Evolutionary conservation across 2,329 filamentous ascomycete genomes (phyloP).

Genomic region (Lasiodiplodia sp.): DNA sequence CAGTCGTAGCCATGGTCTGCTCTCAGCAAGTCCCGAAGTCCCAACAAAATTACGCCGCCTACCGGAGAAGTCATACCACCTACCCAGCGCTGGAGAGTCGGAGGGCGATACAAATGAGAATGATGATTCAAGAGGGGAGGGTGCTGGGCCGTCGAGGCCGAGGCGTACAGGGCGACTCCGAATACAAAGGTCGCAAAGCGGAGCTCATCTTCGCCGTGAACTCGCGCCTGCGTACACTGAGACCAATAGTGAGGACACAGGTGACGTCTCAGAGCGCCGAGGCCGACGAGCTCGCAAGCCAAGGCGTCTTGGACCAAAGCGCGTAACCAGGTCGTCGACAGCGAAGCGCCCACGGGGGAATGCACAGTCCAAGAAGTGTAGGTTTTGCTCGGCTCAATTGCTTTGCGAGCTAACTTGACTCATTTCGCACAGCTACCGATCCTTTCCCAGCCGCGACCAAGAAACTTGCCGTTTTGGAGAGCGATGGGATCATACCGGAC

Average conservation of each 20-base stretch:
- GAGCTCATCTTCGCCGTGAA: conserved; percentile 24
- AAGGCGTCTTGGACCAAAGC: conserved; percentile 11
- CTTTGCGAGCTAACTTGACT: conserved; percentile 21
- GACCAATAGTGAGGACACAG: conserved; percentile 17
- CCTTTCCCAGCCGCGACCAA: not conserved
- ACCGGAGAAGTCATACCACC: conserved; percentile 26
- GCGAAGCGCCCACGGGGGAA: not conserved
- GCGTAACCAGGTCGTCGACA: conserved; percentile 10
- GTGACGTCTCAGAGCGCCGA: conserved; percentile 5
- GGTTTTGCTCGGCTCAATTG: conserved; percentile 2
- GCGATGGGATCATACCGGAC: conserved; percentile 55
- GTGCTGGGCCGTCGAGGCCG: conserved; percentile 8
- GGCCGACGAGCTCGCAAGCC: conserved; percentile 2
- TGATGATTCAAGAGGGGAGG: conserved; percentile 9
- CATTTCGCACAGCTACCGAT: not conserved
- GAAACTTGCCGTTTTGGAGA: conserved; percentile 17
- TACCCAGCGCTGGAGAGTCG: conserved; percentile 26
- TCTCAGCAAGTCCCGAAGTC: conserved; percentile 25
- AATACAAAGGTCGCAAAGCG: conserved; percentile 12
- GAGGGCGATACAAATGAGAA: conserved; percentile 8
- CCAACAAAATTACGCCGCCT: conserved; percentile 27
- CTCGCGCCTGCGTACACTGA: conserved; percentile 14
- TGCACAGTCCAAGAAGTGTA: conserved; percentile 10
- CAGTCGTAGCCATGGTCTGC: conserved; percentile 22
- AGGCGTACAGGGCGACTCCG: conserved; percentile 16